Conservation (phyloP, 257 asterid species). For the Cinchona pubescens region DNA sequence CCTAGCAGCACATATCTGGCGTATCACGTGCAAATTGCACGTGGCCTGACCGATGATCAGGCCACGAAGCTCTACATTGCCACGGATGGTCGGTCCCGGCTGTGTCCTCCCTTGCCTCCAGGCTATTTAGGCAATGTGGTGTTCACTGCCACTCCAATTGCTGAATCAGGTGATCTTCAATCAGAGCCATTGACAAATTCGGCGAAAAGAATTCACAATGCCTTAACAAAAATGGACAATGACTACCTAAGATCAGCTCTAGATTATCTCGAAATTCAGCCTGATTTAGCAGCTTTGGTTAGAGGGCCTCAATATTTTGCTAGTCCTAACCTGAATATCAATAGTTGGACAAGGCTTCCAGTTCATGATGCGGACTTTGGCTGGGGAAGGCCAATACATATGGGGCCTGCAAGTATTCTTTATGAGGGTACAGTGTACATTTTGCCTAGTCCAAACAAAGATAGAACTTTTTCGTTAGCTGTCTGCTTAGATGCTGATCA, state of each 20-base stretch:
- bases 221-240: constrained; percentile 49
- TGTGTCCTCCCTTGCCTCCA: constrained; percentile 56
- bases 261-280: constrained; percentile 50
- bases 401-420: constrained; percentile 65
- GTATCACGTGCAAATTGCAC: constrained; percentile 64
- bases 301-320: constrained; percentile 54
- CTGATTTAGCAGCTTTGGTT: constrained; percentile 56
- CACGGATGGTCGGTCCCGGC: constrained; percentile 62
- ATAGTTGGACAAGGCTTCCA: constrained; percentile 77
- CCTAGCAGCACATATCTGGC: constrained; percentile 79
- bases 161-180: constrained; percentile 39
- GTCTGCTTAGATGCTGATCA: constrained; percentile 66
- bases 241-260: constrained; percentile 49
- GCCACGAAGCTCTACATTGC: constrained; percentile 54
- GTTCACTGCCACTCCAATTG: constrained; percentile 50
- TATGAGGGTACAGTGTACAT: constrained; percentile 67
- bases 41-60: constrained; percentile 52
- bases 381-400: constrained; percentile 70
- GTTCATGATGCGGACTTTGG: constrained; percentile 74
- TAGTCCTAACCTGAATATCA: constrained; percentile 66
- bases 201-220: constrained; percentile 42
- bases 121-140: constrained; percentile 74
- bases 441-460: constrained; percentile 50
- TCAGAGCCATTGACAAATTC: constrained; percentile 38
- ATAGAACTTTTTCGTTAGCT: constrained; percentile 52